phyloP scores from a whole-genome alignment of 495 filamentous ascomycete species.

The Articulospora tetracladia region DNA sequence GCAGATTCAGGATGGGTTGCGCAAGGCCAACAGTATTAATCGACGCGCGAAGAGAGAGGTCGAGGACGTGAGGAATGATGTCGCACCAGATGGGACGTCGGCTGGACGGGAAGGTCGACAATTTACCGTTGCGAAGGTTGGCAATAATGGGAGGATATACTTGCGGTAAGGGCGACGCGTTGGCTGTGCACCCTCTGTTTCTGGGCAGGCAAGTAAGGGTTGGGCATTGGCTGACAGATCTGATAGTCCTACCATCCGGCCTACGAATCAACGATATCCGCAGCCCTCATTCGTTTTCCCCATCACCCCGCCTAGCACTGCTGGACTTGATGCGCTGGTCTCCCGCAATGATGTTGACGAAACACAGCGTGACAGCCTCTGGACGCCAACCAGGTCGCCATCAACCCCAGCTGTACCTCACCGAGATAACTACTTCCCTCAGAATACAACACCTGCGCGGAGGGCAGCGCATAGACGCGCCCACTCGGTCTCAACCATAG shows the following conservation, averaged over 20 bases:
- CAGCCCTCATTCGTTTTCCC: constrained; percentile 58
- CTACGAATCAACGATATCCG: constrained; percentile 53
- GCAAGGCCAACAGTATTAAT: constrained; percentile 23
- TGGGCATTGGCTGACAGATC: constrained; percentile 9
- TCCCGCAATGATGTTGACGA: constrained; percentile 33
- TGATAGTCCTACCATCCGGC: constrained; percentile 56
- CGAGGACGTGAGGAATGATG: constrained; percentile 38
- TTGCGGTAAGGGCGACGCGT: constrained; percentile 62
- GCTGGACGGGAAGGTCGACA: constrained; percentile 63
- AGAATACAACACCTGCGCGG: constrained; percentile 12
- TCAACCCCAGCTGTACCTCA: constrained; percentile 24
- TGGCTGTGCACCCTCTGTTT: constrained; percentile 10
- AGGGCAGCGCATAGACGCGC: constrained; percentile 41
- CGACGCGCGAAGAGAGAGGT: constrained; percentile 16
- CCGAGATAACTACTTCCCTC: constrained; percentile 29
- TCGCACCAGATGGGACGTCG: constrained; percentile 38
- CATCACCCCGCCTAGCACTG: constrained; percentile 51
- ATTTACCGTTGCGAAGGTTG: constrained; percentile 92
- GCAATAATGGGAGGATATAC: constrained; percentile 90
- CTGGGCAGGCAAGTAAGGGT: background rate
- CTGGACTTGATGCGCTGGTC: constrained; percentile 43
- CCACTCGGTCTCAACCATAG: constrained; percentile 59
- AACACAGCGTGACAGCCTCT: constrained; percentile 47
- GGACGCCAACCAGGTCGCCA: constrained; percentile 35
- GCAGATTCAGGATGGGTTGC: constrained; percentile 22